These are phyloP conservation scores for Lipomyces chichibuensis DNA, from an alignment of 805 yeast species.

Conservation along the genomic window DNA sequence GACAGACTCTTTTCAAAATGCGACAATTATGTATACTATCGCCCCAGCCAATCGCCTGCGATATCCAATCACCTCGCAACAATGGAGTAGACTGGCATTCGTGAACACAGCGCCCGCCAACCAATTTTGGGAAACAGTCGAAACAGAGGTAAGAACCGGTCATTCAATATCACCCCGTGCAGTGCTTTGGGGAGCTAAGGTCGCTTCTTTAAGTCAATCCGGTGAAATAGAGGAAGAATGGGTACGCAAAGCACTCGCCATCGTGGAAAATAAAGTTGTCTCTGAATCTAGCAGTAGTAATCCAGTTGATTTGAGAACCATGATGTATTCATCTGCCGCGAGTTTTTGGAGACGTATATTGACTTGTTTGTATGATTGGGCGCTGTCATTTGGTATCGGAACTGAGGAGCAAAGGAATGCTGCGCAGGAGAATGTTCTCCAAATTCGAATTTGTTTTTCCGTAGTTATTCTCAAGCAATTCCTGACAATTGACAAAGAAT, in stretches of 20 bases:
- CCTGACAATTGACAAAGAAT: not conserved
- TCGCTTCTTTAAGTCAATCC: constrained; percentile 2
- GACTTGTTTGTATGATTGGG: constrained; percentile 1
- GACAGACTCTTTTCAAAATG: constrained; percentile 4
- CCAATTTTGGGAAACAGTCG: constrained; percentile 10
- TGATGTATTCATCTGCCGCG: not conserved
- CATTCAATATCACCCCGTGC: constrained; percentile 13
- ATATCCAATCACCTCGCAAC: constrained; percentile 22
- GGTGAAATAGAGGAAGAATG: not conserved
- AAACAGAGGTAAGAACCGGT: not conserved
- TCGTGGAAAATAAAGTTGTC: not conserved
- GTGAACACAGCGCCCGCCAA: not conserved
- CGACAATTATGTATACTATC: constrained; percentile 20
- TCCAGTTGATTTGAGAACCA: not conserved
- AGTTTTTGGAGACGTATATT: constrained; percentile 16
- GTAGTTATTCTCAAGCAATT: not conserved
- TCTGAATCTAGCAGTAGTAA: not conserved
- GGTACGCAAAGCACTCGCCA: constrained; percentile 3
- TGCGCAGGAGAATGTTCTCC: not conserved
- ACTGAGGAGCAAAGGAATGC: not conserved
- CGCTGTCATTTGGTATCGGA: not conserved
- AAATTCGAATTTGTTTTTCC: not conserved
- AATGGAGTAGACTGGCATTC: constrained; percentile 20
- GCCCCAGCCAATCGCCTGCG: constrained; percentile 17
- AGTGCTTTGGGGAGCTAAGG: constrained; percentile 18